phyloP scores from a whole-genome alignment of 192 early-diverging fungal species.

The Lobosporangium transversale region DNA sequence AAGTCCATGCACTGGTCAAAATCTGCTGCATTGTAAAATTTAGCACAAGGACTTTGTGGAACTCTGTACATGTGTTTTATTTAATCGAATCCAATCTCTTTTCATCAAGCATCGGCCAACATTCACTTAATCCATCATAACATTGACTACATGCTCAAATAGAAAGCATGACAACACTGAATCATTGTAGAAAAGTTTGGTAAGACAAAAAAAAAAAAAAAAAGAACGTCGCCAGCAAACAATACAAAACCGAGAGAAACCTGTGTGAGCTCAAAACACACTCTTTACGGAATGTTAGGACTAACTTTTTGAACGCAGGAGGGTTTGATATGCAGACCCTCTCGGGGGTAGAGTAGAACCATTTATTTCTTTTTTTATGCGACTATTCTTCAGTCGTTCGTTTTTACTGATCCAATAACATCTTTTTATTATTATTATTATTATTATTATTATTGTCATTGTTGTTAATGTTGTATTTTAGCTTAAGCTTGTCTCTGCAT shows the following conservation, averaged over 20 bases:
- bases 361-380: neutral
- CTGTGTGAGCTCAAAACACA: neutral
- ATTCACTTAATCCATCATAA: conserved; percentile 4
- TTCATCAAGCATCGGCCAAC: too few species aligned
- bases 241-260: too few species aligned
- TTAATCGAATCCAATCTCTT: neutral
- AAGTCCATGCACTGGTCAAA: too few species aligned
- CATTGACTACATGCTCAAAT: conserved; percentile 1
- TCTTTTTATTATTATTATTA: too few species aligned
- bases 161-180: conserved; percentile 31
- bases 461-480: too few species aligned
- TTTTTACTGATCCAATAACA: neutral
- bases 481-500: conserved; percentile 54
- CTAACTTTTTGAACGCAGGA: conserved; percentile 29
- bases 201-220: too few species aligned
- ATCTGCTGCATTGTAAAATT: too few species aligned
- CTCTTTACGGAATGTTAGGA: conserved; percentile 2
- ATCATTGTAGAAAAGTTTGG: conserved; percentile 49
- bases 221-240: too few species aligned
- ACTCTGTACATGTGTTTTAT: too few species aligned
- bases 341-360: conserved; percentile 22
- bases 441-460: too few species aligned
- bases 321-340: conserved; percentile 41
- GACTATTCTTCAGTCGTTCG: neutral
- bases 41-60: too few species aligned